phyloP scores from a whole-genome alignment of 2,329 filamentous ascomycete genomes.

The Gyromitra esculenta region DNA sequence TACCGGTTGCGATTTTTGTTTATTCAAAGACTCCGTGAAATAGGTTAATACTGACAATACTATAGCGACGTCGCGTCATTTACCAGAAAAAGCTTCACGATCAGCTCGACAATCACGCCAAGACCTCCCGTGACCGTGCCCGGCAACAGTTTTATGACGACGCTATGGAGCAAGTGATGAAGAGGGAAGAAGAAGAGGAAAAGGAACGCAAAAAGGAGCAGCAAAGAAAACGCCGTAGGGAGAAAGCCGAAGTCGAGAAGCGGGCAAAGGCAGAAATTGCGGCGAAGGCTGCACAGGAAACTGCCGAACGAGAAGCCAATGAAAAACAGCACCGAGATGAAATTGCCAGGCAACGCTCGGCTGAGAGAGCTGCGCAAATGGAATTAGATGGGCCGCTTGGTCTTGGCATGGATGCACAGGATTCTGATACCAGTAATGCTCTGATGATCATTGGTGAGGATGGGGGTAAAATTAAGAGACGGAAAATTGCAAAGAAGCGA shows the following conservation, averaged over 20 bases:
- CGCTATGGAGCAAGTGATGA: constrained; percentile 85
- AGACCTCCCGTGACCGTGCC: constrained; percentile 78
- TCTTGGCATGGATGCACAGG: constrained; percentile 56
- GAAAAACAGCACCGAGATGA: constrained; percentile 86
- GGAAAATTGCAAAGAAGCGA: constrained; percentile 63
- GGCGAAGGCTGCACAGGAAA: constrained; percentile 72
- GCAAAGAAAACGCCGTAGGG: constrained; percentile 86
- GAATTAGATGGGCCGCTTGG: constrained; percentile 74
- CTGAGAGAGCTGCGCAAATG: constrained; percentile 91
- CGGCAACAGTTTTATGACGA: constrained; percentile 79
- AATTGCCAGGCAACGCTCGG: constrained; percentile 76
- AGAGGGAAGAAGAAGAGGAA: constrained; percentile 67
- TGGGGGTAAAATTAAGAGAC: constrained; percentile 61
- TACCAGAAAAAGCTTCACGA: constrained; percentile 68
- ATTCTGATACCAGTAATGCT: constrained; percentile 58
- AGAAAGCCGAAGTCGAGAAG: constrained; percentile 87
- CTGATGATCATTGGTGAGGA: constrained; percentile 64
- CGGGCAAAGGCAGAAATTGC: constrained; percentile 86
- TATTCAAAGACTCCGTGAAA: constrained; percentile 69
- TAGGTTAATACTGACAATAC: constrained; percentile 70
- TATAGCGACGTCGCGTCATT: constrained; percentile 69
- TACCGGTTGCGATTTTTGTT: constrained; percentile 70
- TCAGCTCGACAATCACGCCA: constrained; percentile 73
- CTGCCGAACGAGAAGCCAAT: constrained; percentile 80
- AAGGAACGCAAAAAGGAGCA: constrained; percentile 99